A percentile compares a stretch with the other conserved stretches of the same genome.
Conservation (phyloP, 176 grass and related monocot species). For the Ensete glaucum region DNA sequence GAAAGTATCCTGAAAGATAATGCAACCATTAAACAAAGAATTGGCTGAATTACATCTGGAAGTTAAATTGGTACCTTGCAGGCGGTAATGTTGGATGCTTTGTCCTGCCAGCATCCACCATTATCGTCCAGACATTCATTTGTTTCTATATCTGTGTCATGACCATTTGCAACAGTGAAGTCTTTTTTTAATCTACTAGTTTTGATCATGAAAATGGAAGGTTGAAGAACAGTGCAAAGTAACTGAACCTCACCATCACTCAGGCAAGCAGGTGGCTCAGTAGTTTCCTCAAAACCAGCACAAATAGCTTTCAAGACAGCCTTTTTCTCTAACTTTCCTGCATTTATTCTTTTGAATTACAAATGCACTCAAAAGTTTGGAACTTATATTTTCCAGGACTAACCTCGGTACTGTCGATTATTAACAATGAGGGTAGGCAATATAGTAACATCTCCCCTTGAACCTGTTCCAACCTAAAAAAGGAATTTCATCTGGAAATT, state of each 20-base stretch:
- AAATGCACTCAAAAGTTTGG: neutral
- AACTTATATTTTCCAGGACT: slow-evolving; percentile 6
- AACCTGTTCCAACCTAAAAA: slow-evolving; percentile 84
- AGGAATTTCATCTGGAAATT: slow-evolving; percentile 16
- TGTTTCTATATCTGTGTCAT: slow-evolving; percentile 12
- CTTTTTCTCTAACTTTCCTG: slow-evolving; percentile 89
- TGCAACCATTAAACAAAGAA: neutral
- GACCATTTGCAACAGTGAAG: neutral
- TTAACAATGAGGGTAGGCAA: slow-evolving; percentile 98
- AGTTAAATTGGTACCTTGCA: slow-evolving; percentile 5
- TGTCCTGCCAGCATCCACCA: slow-evolving; percentile 17
- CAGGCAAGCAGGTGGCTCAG: slow-evolving; percentile 92
- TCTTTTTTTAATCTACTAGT: neutral
- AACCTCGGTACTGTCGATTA: slow-evolving; percentile 92
- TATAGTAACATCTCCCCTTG: slow-evolving; percentile 99
- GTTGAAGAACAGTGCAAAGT: slow-evolving; percentile 8
- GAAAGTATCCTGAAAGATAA: slow-evolving; percentile 9
- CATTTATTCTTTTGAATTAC: neutral
- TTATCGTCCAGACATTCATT: slow-evolving; percentile 12
- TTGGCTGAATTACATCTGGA: neutral
- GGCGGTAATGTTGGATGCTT: slow-evolving; percentile 18
- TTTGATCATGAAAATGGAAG: neutral
- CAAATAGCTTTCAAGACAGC: slow-evolving; percentile 96
- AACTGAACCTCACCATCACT: slow-evolving; percentile 47
- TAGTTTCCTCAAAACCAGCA: slow-evolving; percentile 99